A percentile compares a stretch with the other conserved stretches of the same genome.
phyloP scores from a whole-genome alignment of 163 green algal genomes.

The Chloroidium sp. region DNA sequence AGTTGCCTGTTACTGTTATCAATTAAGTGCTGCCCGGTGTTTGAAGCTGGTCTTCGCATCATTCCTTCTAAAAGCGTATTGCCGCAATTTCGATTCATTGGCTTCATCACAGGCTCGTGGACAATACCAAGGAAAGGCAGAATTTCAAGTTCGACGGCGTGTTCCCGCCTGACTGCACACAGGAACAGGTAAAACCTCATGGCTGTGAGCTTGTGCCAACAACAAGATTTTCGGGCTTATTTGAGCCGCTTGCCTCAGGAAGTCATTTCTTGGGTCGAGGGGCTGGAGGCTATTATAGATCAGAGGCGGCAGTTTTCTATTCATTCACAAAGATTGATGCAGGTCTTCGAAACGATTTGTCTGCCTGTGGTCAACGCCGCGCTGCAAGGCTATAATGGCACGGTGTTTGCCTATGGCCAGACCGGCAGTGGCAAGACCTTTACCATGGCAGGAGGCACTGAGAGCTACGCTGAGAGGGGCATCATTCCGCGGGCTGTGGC shows the following conservation, averaged over 20 bases:
- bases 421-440: slow-evolving; percentile 74
- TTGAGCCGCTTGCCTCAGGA: background rate
- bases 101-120: slow-evolving; percentile 23
- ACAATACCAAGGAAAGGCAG: slow-evolving; percentile 42
- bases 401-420: slow-evolving; percentile 82
- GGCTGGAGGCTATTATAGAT: background rate
- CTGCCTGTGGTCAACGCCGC: slow-evolving; percentile 26
- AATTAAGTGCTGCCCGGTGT: background rate
- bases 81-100: no score
- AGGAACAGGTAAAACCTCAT: slow-evolving; percentile 27
- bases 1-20: background rate
- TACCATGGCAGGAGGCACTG: slow-evolving; percentile 52
- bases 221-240: background rate
- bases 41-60: background rate
- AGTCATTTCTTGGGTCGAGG: background rate
- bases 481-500: slow-evolving; percentile 58
- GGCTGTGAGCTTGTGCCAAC: background rate
- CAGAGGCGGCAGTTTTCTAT: background rate
- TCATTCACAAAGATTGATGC: background rate
- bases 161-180: slow-evolving; percentile 33
- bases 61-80: background rate
- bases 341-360: slow-evolving; percentile 41
- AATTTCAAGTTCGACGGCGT: slow-evolving; percentile 49
- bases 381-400: slow-evolving; percentile 78
- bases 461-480: slow-evolving; percentile 56